Base-by-base conservation (phyloP, 345 rosid genomes). In the Heritiera fomes region DNA sequence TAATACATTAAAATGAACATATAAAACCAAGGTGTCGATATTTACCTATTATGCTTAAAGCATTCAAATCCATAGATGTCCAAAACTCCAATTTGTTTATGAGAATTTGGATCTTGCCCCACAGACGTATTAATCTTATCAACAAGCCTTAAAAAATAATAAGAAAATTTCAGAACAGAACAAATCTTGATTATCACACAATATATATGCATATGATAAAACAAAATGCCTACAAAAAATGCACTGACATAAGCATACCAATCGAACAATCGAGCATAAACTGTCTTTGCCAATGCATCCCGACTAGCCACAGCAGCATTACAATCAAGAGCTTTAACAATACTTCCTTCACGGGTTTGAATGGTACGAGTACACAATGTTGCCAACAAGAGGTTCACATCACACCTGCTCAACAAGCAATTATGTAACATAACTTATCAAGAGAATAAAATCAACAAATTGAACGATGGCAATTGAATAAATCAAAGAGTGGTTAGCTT, bases 1-100 rank as follows among this genome's bases (percentile, higher is more conserved):
- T 45, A 71, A 11, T 15, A 63, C 14, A 41, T 41, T n/a, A 52
- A 69, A 72, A 56, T 32, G 43, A 52, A 52, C 61, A 52, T 15
- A 15, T 40, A 18, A 72, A 80, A 68, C 23, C 15, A 53, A 63
- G 17, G 20, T 23, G 10, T 20, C 43, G 23, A 5, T 20, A 15
- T 59, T 76, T 80, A 96, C 99, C 99, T 96, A 77, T 96, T 96
- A 83, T 86, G 83, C 77, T 88, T 90, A 76, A 96, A 96, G 87
- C 99, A 92, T 80, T 96, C 99, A 85, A 96, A 96, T 72, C 99
- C 99, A 83, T 96, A 96, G 79, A 96, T 96, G 88, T 96, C 99
- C 85, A 96, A 84, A 72, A 96, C 96, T 77, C 99, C 98, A 82
- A 96, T 92, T 86, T 91, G 97, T 28, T 88, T 77, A 82, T 69